Percentiles rank a stretch among this genome's conserved stretches.
Evolutionary conservation across 148 eudicot species (phyloP).

Genomic region (Silene uniflora): DNA sequence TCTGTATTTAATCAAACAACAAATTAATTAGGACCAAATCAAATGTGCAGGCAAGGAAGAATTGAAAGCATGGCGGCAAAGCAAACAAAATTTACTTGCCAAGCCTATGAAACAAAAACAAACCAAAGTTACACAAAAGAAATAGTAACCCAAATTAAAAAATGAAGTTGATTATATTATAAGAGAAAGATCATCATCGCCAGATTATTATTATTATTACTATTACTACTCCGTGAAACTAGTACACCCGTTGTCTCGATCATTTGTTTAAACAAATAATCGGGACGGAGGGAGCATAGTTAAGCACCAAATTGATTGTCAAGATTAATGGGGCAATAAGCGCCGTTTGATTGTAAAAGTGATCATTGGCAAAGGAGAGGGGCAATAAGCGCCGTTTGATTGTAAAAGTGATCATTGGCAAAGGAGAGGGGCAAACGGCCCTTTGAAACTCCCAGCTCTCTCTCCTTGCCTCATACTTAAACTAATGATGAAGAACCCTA

Average conservation of each 20-base stretch:
- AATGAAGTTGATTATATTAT: no score
- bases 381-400: conserved; percentile 6
- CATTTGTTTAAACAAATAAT: no score
- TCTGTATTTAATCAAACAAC: no score
- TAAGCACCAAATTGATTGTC: no score
- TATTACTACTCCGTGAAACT: background rate
- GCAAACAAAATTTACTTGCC: background rate
- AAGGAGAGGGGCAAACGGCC: conserved; percentile 15
- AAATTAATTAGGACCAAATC: no score
- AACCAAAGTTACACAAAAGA: background rate
- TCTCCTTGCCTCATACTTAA: conserved; percentile 11
- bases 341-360: background rate
- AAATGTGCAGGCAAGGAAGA: no score
- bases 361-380: conserved; percentile 10
- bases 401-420: background rate
- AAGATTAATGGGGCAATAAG: background rate
- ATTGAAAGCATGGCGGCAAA: no score
- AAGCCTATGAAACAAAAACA: background rate
- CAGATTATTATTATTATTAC: background rate
- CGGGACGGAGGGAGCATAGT: no score
- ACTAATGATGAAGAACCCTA: background rate
- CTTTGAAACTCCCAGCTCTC: background rate
- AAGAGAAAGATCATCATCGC: background rate
- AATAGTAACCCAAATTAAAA: no score
- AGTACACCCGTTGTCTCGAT: background rate